A percentile compares a stretch with the other conserved stretches of the same genome.
Evolutionary conservation across 306 rosid genomes (phyloP).

Genomic region (Begonia fuchsioides): DNA sequence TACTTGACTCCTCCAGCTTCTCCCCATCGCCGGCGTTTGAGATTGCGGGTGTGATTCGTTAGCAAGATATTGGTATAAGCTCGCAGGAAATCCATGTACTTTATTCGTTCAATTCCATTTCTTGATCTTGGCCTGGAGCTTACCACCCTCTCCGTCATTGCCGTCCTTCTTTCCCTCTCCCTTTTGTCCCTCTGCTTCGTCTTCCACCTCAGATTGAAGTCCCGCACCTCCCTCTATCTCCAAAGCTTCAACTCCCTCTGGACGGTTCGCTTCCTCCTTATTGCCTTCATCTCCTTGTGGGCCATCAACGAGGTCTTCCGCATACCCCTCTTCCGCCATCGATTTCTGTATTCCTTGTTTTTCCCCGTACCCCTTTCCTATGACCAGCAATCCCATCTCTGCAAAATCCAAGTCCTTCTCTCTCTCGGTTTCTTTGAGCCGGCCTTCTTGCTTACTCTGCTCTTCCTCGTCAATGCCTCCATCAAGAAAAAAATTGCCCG

Average conservation of each 20-base stretch:
- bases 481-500: conserved; percentile 20
- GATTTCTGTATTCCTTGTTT: conserved; percentile 11
- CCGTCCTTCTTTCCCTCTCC: conserved; percentile 36
- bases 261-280: conserved; percentile 64
- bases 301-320: conserved; percentile 49
- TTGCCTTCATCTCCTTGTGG: conserved; percentile 47
- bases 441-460: conserved; percentile 49
- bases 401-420: conserved; percentile 34
- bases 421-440: conserved; percentile 63
- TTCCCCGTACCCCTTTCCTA: conserved; percentile 1
- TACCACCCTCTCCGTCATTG: conserved; percentile 26
- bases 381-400: conserved; percentile 23
- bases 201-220: conserved; percentile 60
- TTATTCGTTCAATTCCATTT: conserved; percentile 21
- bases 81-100: conserved; percentile 33
- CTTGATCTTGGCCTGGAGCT: conserved; percentile 35
- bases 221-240: conserved; percentile 35
- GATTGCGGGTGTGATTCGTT: not conserved
- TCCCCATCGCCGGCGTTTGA: not conserved
- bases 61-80: not conserved
- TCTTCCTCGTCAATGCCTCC: conserved; percentile 55
- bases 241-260: conserved; percentile 66
- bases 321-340: conserved; percentile 25
- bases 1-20: not conserved
- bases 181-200: conserved; percentile 44